Conservation (phyloP, 23 red algal genomes). For the Gracilaria vermiculophylla region DNA sequence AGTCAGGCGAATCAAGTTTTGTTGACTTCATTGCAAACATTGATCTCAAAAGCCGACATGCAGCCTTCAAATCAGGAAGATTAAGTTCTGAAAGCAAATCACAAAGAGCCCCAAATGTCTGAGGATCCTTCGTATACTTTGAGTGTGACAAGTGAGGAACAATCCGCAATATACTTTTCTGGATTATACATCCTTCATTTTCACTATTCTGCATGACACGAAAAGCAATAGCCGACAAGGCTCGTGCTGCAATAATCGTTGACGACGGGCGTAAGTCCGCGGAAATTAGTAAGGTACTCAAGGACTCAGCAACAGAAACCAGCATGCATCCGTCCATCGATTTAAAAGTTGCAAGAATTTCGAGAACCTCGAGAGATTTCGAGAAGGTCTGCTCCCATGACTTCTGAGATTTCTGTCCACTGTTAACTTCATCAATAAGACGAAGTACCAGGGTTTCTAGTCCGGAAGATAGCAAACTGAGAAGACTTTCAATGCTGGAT, state of each 20-base stretch:
- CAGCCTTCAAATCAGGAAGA: conserved; percentile 16
- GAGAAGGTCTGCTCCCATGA: not conserved
- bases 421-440: not conserved
- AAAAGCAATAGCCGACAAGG: not conserved
- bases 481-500: not conserved
- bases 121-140: not conserved
- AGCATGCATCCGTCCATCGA: not conserved
- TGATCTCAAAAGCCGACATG: not conserved
- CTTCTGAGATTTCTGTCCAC: not conserved
- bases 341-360: not conserved
- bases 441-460: not conserved
- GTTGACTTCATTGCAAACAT: conserved; percentile 46
- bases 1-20: conserved; percentile 42
- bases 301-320: conserved; percentile 2
- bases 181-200: not conserved
- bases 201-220: not conserved
- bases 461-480: not conserved
- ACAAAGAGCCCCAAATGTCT: conserved; percentile 24
- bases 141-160: conserved; percentile 1
- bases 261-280: not conserved
- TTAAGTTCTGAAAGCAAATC: not conserved
- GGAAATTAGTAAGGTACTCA: conserved; percentile 6
- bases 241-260: not conserved
- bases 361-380: not conserved
- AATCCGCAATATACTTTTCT: conserved; percentile 5